Evolutionary conservation across 257 asterid genomes (phyloP), one percentile per base, ranked within the genome.

Genomic region (Nicotiana undulata): DNA sequence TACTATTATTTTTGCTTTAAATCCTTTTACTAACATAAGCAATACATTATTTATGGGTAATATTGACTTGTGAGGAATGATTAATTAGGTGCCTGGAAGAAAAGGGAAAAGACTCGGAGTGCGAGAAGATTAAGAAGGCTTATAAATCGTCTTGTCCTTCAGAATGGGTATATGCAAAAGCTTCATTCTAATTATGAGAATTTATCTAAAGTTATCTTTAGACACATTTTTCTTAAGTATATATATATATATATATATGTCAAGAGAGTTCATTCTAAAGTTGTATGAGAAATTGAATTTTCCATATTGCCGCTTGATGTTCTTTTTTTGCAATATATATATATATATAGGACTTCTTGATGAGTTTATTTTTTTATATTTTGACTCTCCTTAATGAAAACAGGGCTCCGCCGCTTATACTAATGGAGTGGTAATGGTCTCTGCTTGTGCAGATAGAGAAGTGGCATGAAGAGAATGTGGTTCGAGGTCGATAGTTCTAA

Each of bases 81-180:
- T 15, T 55, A 88, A 29, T 15, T 55, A 88, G 92, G 84, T 87
- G 92, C 88, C 11, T 83, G 6, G 67, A 65, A 67, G 91, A 90
- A 28, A 87, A 84, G 32, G 88, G 87, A 9, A 87, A 82, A 22
- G 80, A 83, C 34, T 40, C 56, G 56, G 88, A 88, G 37, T 90
- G 92, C 81, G 82, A 82, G 44, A 89, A 85, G 77, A 84, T 86
- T 58, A 84, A 80, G 0, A 77, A 90, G 2, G 66, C 81, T 64
- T 90, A 82, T 81, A 74, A 13, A 1, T 40, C 56, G 0, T 18
- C 64, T 0, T 85, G 83, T 80, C 86, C 80, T 15, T 12, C 72
- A 24, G 81, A 82, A 76, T 82, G 80, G 84, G 84, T 82, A 79
- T 82, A 79, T 63, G 51, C 9, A 78, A 22, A 12, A 5, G 10